Conservation (phyloP, 176 grass and related monocot species). For the Carex cristatella region DNA sequence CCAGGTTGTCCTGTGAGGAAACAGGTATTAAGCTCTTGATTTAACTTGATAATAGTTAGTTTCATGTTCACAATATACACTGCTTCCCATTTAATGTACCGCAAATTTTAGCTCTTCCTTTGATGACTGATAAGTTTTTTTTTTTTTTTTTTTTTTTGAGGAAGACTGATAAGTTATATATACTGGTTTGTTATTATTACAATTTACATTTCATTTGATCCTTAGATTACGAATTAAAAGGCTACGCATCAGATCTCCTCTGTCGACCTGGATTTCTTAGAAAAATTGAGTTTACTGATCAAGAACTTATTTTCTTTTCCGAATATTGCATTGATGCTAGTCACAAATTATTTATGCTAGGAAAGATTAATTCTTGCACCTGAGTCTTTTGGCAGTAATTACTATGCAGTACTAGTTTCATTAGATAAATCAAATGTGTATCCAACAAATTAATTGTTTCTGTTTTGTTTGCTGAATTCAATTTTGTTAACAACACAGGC, state of each 20-base stretch:
- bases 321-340: neutral
- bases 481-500: neutral
- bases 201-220: neutral
- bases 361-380: neutral
- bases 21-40: constrained; percentile 40
- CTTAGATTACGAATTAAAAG: neutral
- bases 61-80: neutral
- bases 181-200: neutral
- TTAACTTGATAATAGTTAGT: neutral
- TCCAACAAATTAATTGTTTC: neutral
- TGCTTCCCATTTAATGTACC: neutral
- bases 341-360: neutral
- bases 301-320: neutral
- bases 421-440: neutral
- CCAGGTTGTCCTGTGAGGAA: constrained; percentile 92
- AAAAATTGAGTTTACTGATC: no score
- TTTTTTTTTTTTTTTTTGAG: no score
- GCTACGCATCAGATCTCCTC: neutral
- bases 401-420: neutral
- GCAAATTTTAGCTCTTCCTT: neutral
- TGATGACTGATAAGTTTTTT: neutral
- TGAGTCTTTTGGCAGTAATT: neutral
- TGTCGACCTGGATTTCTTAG: neutral
- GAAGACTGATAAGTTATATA: neutral
- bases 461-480: neutral